These are phyloP conservation scores for Sporothrix humicola DNA, from an alignment of 2,329 filamentous ascomycete genomes.

Conservation along the genomic window DNA sequence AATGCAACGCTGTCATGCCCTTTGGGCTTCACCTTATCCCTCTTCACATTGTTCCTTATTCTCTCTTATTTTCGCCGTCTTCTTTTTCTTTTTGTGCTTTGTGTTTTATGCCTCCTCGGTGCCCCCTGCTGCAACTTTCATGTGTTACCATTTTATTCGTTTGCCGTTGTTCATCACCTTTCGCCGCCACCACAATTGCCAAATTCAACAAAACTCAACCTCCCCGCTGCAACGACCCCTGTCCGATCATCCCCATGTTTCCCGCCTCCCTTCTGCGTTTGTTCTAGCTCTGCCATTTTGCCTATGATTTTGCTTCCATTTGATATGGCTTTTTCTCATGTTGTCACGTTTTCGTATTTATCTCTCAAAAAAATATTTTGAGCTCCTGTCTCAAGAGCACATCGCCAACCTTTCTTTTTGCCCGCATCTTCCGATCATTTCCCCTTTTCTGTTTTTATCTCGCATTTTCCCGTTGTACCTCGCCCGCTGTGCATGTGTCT, in stretches of 20 bases:
- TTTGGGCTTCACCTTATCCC: neutral
- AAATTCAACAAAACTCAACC: slow-evolving; percentile 8
- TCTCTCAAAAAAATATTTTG: neutral
- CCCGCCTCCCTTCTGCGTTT: slow-evolving; percentile 23
- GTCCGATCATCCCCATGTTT: slow-evolving; percentile 23
- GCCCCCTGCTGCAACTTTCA: neutral
- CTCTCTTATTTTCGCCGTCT: neutral
- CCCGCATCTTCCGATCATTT: neutral
- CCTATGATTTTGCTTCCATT: neutral
- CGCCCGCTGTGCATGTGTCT: neutral
- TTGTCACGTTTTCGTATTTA: neutral
- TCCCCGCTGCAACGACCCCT: neutral
- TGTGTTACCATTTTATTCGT: slow-evolving; percentile 6
- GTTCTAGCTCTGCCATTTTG: neutral
- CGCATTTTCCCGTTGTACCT: slow-evolving; percentile 2
- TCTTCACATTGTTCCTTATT: neutral
- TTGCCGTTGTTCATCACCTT: neutral
- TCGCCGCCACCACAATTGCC: slow-evolving; percentile 24
- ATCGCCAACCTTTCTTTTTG: neutral
- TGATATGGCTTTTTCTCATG: neutral
- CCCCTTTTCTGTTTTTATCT: neutral
- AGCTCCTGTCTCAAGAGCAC: neutral
- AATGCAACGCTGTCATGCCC: slow-evolving; percentile 9
- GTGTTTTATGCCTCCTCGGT: neutral
- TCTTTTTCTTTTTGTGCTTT: neutral